These are phyloP conservation scores for Mortierella antarctica DNA, from an alignment of 192 early-diverging fungal genomes.

Conservation along the genomic window DNA sequence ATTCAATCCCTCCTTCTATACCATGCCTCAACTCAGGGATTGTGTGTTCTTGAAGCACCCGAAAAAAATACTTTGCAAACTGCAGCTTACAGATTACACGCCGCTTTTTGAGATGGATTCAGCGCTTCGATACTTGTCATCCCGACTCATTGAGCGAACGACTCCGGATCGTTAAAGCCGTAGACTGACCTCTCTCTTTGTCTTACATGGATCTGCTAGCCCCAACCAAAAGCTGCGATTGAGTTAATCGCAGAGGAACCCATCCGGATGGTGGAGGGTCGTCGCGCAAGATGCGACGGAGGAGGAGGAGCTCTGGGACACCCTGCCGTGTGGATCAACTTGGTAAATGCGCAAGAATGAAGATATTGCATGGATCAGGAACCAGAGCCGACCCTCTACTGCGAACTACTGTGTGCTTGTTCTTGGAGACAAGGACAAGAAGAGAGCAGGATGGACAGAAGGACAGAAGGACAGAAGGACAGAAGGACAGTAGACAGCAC, in stretches of 20 bases:
- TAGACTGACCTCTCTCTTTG: background rate
- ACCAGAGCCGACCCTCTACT: background rate
- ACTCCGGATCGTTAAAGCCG: background rate
- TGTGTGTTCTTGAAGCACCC: no score
- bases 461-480: background rate
- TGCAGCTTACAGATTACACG: background rate
- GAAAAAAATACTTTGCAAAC: no score
- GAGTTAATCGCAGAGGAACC: constrained; percentile 93
- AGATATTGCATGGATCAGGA: background rate
- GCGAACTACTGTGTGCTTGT: background rate
- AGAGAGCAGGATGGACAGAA: background rate
- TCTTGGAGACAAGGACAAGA: background rate
- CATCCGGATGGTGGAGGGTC: constrained; percentile 77
- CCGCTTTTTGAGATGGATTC: background rate
- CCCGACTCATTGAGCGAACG: no score
- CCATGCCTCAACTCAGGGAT: background rate
- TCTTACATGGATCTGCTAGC: constrained; percentile 56
- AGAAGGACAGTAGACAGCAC: background rate
- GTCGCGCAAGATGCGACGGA: constrained; percentile 87
- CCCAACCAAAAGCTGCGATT: constrained; percentile 89
- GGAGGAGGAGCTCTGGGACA: constrained; percentile 94
- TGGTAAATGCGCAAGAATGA: constrained; percentile 59
- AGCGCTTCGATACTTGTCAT: background rate
- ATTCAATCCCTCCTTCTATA: background rate
- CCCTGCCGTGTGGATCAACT: constrained; percentile 94